These are phyloP conservation scores for Lasiosphaeria ovina DNA, from an alignment of 495 filamentous ascomycete genomes.

Conservation along the genomic window DNA sequence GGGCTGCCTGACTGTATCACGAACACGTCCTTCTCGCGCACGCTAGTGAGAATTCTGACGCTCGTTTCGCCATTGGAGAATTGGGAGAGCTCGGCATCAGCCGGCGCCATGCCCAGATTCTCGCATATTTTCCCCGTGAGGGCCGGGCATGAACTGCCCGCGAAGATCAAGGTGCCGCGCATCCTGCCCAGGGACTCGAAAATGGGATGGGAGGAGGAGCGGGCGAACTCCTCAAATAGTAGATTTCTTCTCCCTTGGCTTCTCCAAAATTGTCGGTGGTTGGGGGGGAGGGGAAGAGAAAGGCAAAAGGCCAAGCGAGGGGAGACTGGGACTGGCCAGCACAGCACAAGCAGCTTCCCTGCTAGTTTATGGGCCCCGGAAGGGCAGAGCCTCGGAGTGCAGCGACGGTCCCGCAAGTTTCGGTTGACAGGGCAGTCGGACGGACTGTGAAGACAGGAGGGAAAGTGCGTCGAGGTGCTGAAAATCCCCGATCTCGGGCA, in stretches of 20 bases:
- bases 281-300: not conserved
- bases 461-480: too few relatives aligned
- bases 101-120: slow-evolving; percentile 57
- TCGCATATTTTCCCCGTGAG: slow-evolving; percentile 58
- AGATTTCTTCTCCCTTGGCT: too few relatives aligned
- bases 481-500: too few relatives aligned
- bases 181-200: slow-evolving; percentile 30
- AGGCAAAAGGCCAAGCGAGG: not conserved
- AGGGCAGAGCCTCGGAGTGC: not conserved
- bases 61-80: slow-evolving; percentile 86
- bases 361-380: not conserved
- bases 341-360: not conserved
- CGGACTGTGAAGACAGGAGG: too few relatives aligned
- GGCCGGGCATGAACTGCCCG: slow-evolving; percentile 55
- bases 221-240: too few relatives aligned
- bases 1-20: slow-evolving; percentile 95
- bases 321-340: not conserved
- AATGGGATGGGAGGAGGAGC: not conserved
- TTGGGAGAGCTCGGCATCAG: slow-evolving; percentile 57
- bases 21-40: slow-evolving; percentile 97
- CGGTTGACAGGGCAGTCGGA: too few relatives aligned
- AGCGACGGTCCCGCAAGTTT: not conserved
- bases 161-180: slow-evolving; percentile 57
- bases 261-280: not conserved
- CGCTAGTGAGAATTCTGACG: slow-evolving; percentile 87